Conservation (phyloP, 2,329 filamentous ascomycete genomes). For the Aspergillus hiratsukae region DNA sequence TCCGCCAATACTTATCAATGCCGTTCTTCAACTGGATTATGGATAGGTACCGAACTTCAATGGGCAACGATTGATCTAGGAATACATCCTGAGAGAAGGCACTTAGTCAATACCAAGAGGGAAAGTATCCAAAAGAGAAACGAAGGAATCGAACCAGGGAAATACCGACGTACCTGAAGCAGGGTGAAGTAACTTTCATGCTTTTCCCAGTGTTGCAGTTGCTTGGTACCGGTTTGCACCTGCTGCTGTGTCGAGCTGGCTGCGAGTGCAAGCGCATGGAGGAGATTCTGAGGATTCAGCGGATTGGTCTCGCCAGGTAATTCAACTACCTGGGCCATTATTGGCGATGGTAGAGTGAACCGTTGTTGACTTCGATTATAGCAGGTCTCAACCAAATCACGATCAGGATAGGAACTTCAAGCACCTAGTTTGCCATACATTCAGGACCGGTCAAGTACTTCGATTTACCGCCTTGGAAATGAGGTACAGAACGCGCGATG, state of each 20-base stretch:
- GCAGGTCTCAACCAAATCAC: slow-evolving; percentile 3
- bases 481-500: not conserved
- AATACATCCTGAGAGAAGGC: slow-evolving; percentile 61
- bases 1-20: slow-evolving; percentile 92
- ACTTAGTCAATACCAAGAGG: not conserved
- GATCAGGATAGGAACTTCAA: slow-evolving; percentile 1
- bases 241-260: slow-evolving; percentile 61
- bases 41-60: slow-evolving; percentile 78
- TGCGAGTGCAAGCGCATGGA: slow-evolving; percentile 60
- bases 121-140: not conserved
- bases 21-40: slow-evolving; percentile 96
- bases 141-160: not conserved
- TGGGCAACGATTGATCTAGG: slow-evolving; percentile 70
- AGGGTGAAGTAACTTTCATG: slow-evolving; percentile 62
- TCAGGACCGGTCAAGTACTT: not conserved
- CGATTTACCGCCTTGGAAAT: not conserved
- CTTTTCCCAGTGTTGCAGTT: slow-evolving; percentile 68
- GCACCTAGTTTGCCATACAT: slow-evolving; percentile 6
- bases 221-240: slow-evolving; percentile 62
- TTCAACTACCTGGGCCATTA: slow-evolving; percentile 70
- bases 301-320: slow-evolving; percentile 76
- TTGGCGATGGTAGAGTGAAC: slow-evolving; percentile 11
- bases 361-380: slow-evolving; percentile 2
- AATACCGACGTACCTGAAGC: slow-evolving; percentile 56
- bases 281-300: slow-evolving; percentile 59